phyloP scores from a whole-genome alignment of 2,329 filamentous ascomycete species.

The Penicillium sumatraense region DNA sequence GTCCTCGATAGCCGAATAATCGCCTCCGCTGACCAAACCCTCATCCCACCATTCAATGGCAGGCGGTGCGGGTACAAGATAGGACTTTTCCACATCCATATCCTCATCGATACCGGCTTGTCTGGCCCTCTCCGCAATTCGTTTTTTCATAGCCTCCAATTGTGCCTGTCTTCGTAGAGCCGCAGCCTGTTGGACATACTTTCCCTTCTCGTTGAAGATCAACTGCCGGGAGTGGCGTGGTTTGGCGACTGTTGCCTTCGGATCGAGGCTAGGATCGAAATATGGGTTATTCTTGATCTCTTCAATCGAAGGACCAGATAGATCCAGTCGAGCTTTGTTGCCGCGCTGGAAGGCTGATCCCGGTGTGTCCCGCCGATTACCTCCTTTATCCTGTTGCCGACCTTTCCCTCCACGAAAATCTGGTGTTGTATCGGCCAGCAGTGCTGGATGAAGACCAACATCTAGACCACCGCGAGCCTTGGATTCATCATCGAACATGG shows the following conservation, averaged over 20 bases:
- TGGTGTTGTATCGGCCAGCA: constrained; percentile 57
- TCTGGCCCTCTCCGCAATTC: constrained; percentile 83
- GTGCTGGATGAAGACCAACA: constrained; percentile 76
- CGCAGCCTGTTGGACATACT: constrained; percentile 94
- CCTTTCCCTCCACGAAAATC: constrained; percentile 50
- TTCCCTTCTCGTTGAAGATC: constrained; percentile 92
- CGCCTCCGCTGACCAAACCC: constrained; percentile 74
- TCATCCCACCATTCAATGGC: constrained; percentile 98
- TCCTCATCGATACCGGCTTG: constrained; percentile 95
- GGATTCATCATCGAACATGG: constrained; percentile 54
- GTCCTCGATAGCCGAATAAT: constrained; percentile 73
- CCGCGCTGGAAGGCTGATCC: neutral
- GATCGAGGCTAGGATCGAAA: constrained; percentile 71
- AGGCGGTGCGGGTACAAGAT: constrained; percentile 80
- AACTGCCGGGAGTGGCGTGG: constrained; percentile 74
- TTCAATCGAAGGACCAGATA: constrained; percentile 61
- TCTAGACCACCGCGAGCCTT: constrained; percentile 70
- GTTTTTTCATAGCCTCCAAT: constrained; percentile 91
- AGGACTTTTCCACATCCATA: constrained; percentile 84
- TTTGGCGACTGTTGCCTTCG: constrained; percentile 62
- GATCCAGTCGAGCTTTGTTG: constrained; percentile 58
- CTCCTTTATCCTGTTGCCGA: constrained; percentile 57
- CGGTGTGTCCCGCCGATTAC: constrained; percentile 54
- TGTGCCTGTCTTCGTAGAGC: constrained; percentile 84
- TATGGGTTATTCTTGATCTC: constrained; percentile 77